A percentile compares a stretch with the other conserved stretches of the same genome.
These are phyloP conservation scores for Alternaria brassicicola DNA, from an alignment of 2,329 filamentous ascomycete species.

Conservation along the genomic window DNA sequence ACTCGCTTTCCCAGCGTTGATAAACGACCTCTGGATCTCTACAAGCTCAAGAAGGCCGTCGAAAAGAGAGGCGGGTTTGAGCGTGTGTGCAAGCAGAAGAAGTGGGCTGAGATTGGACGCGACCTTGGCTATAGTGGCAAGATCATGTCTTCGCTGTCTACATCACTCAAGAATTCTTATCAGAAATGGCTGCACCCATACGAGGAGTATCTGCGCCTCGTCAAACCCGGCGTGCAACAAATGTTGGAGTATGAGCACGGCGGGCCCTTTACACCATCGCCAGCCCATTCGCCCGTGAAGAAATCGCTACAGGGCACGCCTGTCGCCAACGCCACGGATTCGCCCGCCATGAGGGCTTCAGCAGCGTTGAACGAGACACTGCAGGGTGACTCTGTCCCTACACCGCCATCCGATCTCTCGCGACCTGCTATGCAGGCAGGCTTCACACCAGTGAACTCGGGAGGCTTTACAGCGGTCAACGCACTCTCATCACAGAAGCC, in stretches of 20 bases:
- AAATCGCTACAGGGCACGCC: conserved; percentile 57
- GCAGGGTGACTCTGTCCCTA: conserved; percentile 45
- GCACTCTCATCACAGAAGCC: conserved; percentile 40
- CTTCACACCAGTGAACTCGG: conserved; percentile 74
- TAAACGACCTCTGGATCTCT: conserved; percentile 94
- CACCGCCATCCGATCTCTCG: conserved; percentile 61
- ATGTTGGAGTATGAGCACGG: conserved; percentile 93
- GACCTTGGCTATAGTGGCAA: conserved; percentile 98
- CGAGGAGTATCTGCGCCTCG: conserved; percentile 88
- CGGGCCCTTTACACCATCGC: conserved; percentile 82
- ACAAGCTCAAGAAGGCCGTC: conserved; percentile 95
- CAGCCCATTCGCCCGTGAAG: conserved; percentile 75
- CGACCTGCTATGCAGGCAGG: conserved; percentile 63
- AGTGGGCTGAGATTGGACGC: conserved; percentile 98
- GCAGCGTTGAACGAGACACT: conserved; percentile 63
- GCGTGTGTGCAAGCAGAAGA: conserved; percentile 95
- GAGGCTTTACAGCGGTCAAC: conserved; percentile 71
- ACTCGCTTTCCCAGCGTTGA: conserved; percentile 96
- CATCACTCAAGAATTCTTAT: conserved; percentile 97
- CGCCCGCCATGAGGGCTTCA: conserved; percentile 67
- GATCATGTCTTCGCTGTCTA: conserved; percentile 98
- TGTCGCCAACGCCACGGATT: conserved; percentile 64
- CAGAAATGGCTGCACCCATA: conserved; percentile 97
- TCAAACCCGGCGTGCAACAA: conserved; percentile 95
- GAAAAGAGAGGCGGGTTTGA: conserved; percentile 95